Evolutionary conservation across 1,284 basidiomycete genomes (phyloP), one percentile per base, ranked within the genome.

Genomic region (Ustilago loliicola): DNA sequence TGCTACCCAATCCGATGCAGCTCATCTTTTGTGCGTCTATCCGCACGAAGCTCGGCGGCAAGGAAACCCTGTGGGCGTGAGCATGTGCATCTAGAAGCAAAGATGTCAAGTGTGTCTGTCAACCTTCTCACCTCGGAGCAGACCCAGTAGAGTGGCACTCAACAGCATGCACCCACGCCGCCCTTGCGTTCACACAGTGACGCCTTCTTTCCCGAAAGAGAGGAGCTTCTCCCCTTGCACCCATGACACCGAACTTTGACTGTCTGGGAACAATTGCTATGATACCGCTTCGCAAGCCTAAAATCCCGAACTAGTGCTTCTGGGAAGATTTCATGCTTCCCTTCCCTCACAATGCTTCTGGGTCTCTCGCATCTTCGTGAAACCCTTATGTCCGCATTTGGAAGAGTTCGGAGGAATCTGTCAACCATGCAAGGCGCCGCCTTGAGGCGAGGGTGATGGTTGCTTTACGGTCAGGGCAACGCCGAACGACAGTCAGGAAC

Each of bases 271-370:
- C 10, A 40, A 19, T 40, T 40, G 38, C 38, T 40, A 19, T 40
- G 38, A 17, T 40, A 34, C 32, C 32, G 32, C 32, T 34, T 34
- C 32, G 32, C 32, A 34, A 34, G 32, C 32, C 32, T 42, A 13
- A 5, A 42, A 15, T 15, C 7, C 40, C 40, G 15, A 42, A 42
- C 40, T 19, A 48, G n/a, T 48, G 45, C 5, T 21, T 48, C 45
- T 48, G 45, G n/a, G 45, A 48, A 48, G 45, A 48, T 48, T 48
- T 48, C 45, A 48, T 48, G 45, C 45, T 23, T 48, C n/a, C 45
- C 8, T 27, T 11, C 7, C 21, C 15, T 25, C 21, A 15, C 17
- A 6, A 17, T 5, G 38, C 38, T 23, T 48, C 45, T 48, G 45
- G 45, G 23, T 27, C 45, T 23, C 8, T 6, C n/a, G n/a, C 17